A percentile compares a stretch with the other conserved stretches of the same genome.
These are phyloP conservation scores for Nakazawaea wickerhamii DNA, from an alignment of 805 yeast species.

Conservation along the genomic window DNA sequence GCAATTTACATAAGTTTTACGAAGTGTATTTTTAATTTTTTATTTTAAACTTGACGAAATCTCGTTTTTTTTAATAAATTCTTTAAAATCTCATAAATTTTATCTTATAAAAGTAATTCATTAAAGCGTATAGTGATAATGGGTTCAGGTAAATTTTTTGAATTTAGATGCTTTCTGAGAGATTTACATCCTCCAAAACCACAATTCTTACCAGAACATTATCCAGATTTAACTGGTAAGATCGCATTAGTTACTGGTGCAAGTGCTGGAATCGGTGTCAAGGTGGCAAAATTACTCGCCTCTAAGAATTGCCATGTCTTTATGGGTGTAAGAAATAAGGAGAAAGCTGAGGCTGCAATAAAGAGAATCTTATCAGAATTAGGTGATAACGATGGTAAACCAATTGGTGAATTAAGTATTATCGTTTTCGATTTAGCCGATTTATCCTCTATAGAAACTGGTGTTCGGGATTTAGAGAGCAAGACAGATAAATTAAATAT, in stretches of 20 bases:
- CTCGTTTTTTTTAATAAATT: too few species aligned
- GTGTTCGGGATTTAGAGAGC: constrained; percentile 24
- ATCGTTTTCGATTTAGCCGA: constrained; percentile 35
- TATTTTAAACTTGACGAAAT: too few species aligned
- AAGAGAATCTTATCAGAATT: constrained; percentile 21
- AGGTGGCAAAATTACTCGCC: constrained; percentile 26
- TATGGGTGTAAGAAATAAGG: constrained; percentile 29
- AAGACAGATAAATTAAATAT: constrained; percentile 27
- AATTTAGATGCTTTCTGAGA: background rate
- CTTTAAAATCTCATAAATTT: too few species aligned
- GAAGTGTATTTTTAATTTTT: constrained; percentile 8
- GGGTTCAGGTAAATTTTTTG: background rate
- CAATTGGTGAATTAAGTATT: constrained; percentile 19
- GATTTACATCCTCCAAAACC: constrained; percentile 17
- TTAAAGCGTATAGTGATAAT: too few species aligned
- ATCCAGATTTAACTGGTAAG: constrained; percentile 29
- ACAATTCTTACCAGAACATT: constrained; percentile 22
- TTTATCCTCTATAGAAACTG: constrained; percentile 35
- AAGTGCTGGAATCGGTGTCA: constrained; percentile 22
- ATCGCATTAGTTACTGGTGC: constrained; percentile 23
- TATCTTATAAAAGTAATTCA: too few species aligned
- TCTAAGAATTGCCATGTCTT: constrained; percentile 29
- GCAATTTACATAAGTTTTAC: constrained; percentile 5
- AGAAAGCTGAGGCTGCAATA: constrained; percentile 22
- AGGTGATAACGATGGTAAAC: constrained; percentile 13